A percentile compares a stretch with the other conserved stretches of the same genome.
phyloP scores from a whole-genome alignment of 257 asterid species.

The Penstemon eatonii region DNA sequence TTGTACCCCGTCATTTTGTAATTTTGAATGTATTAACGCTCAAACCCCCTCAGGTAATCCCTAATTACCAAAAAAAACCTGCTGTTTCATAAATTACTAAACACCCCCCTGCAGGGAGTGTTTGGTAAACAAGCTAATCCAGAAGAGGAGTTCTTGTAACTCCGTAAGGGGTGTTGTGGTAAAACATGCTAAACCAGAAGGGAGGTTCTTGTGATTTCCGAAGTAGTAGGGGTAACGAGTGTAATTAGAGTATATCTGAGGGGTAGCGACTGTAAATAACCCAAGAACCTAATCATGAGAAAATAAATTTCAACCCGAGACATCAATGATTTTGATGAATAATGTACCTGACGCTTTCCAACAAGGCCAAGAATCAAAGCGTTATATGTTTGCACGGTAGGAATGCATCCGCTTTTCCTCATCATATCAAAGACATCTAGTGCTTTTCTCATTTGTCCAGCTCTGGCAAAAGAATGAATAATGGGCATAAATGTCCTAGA shows the following conservation, averaged over 20 bases:
- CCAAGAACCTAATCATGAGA: not conserved
- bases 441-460: conserved; percentile 76
- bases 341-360: conserved; percentile 74
- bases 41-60: too few species aligned
- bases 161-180: not conserved
- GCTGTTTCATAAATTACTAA: too few species aligned
- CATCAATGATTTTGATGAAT: conserved; percentile 2
- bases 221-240: too few species aligned
- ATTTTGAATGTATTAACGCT: too few species aligned
- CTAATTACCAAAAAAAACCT: too few species aligned
- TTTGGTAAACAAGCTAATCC: too few species aligned
- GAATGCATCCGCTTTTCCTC: conserved; percentile 93
- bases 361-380: conserved; percentile 91
- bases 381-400: conserved; percentile 84
- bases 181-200: too few species aligned
- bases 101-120: too few species aligned
- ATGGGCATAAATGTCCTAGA: conserved; percentile 91
- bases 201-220: too few species aligned
- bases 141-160: not conserved
- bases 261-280: not conserved
- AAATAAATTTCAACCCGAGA: conserved; percentile 7
- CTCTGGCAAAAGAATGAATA: conserved; percentile 75
- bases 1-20: too few species aligned
- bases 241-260: not conserved
- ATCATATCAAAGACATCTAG: conserved; percentile 69